Evolutionary conservation across 208 protist genomes (phyloP).

Genomic region (Leishmania braziliensis): DNA sequence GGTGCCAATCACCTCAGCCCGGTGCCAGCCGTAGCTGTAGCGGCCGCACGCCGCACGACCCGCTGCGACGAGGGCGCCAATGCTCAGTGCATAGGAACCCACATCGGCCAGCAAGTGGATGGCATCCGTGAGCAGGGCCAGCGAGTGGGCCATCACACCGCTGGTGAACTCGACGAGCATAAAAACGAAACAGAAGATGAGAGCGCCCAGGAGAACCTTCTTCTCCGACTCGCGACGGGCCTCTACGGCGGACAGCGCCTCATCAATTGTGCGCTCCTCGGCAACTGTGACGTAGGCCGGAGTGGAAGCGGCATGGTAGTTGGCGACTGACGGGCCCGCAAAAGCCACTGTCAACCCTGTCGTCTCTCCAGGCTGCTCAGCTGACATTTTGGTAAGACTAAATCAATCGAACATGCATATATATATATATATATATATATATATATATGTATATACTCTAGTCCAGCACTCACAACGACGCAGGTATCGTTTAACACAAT

Average conservation of each 20-base stretch:
- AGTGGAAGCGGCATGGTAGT: constrained; percentile 29
- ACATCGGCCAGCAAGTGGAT: constrained; percentile 91
- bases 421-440: neutral
- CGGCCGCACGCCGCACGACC: constrained; percentile 59
- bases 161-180: constrained; percentile 87
- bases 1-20: constrained; percentile 92
- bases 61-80: constrained; percentile 78
- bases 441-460: too few relatives aligned
- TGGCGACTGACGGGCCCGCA: neutral
- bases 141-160: constrained; percentile 81
- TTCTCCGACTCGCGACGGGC: constrained; percentile 63
- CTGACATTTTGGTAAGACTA: neutral
- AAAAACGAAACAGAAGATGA: constrained; percentile 82
- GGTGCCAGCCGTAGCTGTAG: constrained; percentile 91
- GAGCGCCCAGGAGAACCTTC: constrained; percentile 55
- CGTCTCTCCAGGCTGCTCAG: constrained; percentile 6
- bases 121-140: constrained; percentile 92
- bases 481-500: too few relatives aligned
- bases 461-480: neutral
- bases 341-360: constrained; percentile 1
- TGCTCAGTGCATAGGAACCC: constrained; percentile 81
- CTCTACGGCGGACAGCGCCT: constrained; percentile 38
- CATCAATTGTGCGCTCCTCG: constrained; percentile 26
- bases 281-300: constrained; percentile 4
- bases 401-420: neutral